Conservation (phyloP, 768 basidiomycete species). For the Russula olivacea region DNA sequence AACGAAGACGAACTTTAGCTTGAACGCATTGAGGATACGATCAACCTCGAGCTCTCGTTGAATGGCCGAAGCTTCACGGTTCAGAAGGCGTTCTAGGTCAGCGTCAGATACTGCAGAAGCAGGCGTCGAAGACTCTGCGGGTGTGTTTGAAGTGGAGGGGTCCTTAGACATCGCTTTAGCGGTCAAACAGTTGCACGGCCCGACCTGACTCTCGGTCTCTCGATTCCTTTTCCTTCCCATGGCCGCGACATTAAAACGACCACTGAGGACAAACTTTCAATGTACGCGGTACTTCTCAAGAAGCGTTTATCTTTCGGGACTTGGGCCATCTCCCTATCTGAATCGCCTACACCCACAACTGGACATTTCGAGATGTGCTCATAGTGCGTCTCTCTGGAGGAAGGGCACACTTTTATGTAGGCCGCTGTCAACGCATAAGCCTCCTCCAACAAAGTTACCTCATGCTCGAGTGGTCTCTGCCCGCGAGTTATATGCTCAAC, state of each 20-base stretch:
- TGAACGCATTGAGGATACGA: conserved; percentile 90
- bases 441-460: conserved; percentile 12
- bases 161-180: conserved; percentile 1
- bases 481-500: conserved; percentile 43
- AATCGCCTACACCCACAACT: background rate
- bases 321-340: background rate
- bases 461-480: conserved; percentile 32
- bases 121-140: conserved; percentile 12
- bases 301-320: background rate
- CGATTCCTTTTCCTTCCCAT: background rate
- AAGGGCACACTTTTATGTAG: background rate
- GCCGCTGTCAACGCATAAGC: conserved; percentile 8
- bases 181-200: background rate
- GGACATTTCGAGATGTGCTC: background rate
- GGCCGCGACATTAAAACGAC: background rate
- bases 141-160: conserved; percentile 7
- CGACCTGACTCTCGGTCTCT: background rate
- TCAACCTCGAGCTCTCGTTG: conserved; percentile 87
- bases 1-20: conserved; percentile 68
- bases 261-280: background rate
- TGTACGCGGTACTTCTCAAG: background rate
- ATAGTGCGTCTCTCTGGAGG: background rate
- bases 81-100: conserved; percentile 77
- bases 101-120: conserved; percentile 34
- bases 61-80: conserved; percentile 75